phyloP scores from a whole-genome alignment of 2,329 filamentous ascomycete genomes.

The Claviceps monticola region DNA sequence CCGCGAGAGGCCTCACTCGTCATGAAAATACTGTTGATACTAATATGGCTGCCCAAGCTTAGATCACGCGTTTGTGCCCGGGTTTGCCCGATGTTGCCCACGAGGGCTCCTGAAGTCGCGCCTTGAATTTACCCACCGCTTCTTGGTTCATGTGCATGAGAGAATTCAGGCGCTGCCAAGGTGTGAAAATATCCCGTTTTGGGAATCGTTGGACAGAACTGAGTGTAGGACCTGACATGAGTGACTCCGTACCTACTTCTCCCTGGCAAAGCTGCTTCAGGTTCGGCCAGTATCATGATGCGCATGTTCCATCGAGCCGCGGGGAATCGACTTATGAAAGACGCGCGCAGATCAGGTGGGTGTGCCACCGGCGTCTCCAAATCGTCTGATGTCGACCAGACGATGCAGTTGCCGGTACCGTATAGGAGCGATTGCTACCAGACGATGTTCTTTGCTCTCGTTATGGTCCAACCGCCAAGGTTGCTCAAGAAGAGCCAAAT shows the following conservation, averaged over 20 bases:
- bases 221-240: not conserved
- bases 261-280: not conserved
- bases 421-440: not conserved
- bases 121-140: not conserved
- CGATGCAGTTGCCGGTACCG: not conserved
- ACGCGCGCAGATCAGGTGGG: constrained; percentile 1
- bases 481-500: not conserved
- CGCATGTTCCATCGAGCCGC: not conserved
- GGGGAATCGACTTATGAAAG: constrained; percentile 1
- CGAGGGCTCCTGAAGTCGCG: constrained; percentile 1
- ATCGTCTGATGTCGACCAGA: not conserved
- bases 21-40: not conserved
- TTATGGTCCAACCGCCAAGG: not conserved
- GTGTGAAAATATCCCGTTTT: not conserved
- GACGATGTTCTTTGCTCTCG: not conserved
- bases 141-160: not conserved
- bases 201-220: not conserved
- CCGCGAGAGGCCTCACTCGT: not conserved
- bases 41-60: constrained; percentile 3
- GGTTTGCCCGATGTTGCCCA: constrained; percentile 1
- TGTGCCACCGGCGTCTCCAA: not conserved
- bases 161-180: not conserved
- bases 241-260: not conserved
- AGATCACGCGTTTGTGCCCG: not conserved
- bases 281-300: not conserved